Percentiles rank a stretch among this genome's conserved stretches.
Conservation (phyloP, 2,329 filamentous ascomycete genomes). For the Endocalyx cinctus region DNA sequence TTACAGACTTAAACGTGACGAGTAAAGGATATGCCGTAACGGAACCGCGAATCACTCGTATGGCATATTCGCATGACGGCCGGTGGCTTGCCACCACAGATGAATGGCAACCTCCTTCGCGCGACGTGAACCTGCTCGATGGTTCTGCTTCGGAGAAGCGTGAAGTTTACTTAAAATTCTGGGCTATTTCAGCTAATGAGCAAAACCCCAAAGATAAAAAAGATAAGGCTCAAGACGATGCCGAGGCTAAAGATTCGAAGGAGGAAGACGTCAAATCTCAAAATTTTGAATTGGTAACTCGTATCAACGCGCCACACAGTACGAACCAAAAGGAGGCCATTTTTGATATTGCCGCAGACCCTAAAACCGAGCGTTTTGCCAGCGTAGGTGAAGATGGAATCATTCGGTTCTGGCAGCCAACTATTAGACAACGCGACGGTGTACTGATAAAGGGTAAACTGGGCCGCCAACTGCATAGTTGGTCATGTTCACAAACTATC, state of each 20-base stretch:
- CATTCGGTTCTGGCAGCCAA: constrained; percentile 78
- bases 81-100: constrained; percentile 89
- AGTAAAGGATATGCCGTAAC: constrained; percentile 66
- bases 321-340: constrained; percentile 53
- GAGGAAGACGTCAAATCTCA: constrained; percentile 33
- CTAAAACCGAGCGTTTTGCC: constrained; percentile 66
- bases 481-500: constrained; percentile 64
- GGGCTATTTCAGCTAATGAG: constrained; percentile 63
- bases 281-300: constrained; percentile 71
- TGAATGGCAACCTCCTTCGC: constrained; percentile 73
- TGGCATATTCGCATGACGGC: constrained; percentile 75
- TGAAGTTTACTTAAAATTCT: constrained; percentile 88
- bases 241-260: background rate
- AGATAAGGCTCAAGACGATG: too few species aligned
- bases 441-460: constrained; percentile 55
- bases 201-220: too few species aligned
- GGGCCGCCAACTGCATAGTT: constrained; percentile 61
- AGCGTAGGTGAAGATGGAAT: constrained; percentile 78
- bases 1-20: constrained; percentile 73
- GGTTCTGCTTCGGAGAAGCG: constrained; percentile 43
- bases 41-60: constrained; percentile 71
- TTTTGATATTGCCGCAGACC: constrained; percentile 69
- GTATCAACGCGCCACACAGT: constrained; percentile 78
- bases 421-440: constrained; percentile 63
- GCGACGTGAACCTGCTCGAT: constrained; percentile 60